Conservation (phyloP, 2,329 filamentous ascomycete species). For the Bertia moriformis region DNA sequence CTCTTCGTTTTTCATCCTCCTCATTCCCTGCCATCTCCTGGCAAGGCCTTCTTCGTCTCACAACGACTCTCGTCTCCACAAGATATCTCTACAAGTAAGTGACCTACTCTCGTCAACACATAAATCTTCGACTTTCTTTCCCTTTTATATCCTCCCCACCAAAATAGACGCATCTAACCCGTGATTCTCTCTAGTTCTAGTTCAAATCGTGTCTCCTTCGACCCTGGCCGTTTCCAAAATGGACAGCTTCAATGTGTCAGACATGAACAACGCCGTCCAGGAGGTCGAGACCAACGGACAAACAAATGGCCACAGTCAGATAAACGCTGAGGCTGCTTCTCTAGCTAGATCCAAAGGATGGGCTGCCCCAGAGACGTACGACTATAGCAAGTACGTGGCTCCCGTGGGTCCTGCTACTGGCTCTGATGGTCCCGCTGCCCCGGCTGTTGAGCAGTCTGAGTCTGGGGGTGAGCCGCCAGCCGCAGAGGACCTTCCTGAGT, state of each 20-base stretch:
- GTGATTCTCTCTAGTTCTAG: no score
- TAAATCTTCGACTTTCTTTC: no score
- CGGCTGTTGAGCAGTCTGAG: not conserved
- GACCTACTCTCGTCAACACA: no score
- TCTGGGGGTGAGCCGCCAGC: no score
- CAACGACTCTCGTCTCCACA: no score
- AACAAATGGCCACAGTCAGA: not conserved
- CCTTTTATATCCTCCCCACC: no score
- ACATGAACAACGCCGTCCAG: not conserved
- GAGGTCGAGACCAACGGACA: no score
- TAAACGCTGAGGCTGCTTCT: not conserved
- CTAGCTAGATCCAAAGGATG: constrained; percentile 18
- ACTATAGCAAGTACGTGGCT: constrained; percentile 25
- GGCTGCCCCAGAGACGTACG: constrained; percentile 26
- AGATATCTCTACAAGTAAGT: no score
- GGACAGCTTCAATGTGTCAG: not conserved
- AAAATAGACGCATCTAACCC: no score
- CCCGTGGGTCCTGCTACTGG: constrained; percentile 7
- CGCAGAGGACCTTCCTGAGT: not conserved
- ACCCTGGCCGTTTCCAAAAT: no score
- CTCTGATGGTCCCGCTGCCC: constrained; percentile 28
- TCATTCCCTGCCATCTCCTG: not conserved
- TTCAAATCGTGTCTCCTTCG: no score
- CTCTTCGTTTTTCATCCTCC: not conserved
- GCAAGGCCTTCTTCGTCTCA: no score